Conservation (phyloP, 2,329 filamentous ascomycete genomes). For the Colletotrichum higginsianum region DNA sequence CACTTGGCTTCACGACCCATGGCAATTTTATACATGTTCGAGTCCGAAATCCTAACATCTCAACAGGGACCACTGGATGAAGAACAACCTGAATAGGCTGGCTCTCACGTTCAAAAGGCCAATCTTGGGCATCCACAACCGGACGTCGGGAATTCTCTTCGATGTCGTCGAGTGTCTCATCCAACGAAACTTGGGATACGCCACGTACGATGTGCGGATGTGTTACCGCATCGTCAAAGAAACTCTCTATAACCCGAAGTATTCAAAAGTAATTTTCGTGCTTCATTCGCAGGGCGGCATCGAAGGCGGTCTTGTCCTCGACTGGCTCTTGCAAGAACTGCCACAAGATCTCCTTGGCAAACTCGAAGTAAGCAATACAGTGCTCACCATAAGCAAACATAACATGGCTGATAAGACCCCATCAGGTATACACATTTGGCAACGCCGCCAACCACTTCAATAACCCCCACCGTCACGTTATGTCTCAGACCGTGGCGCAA, state of each 20-base stretch:
- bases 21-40: not conserved
- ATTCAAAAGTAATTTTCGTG: slow-evolving; percentile 80
- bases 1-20: not conserved
- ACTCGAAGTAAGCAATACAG: slow-evolving; percentile 64
- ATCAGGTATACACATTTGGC: slow-evolving; percentile 79
- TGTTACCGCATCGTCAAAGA: slow-evolving; percentile 76
- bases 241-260: slow-evolving; percentile 73
- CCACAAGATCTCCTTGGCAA: slow-evolving; percentile 76
- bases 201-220: slow-evolving; percentile 77
- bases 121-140: slow-evolving; percentile 82
- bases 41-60: slow-evolving; percentile 7
- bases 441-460: slow-evolving; percentile 88
- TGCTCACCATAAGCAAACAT: too few relatives aligned
- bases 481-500: slow-evolving; percentile 61
- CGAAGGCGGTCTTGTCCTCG: slow-evolving; percentile 79
- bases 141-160: slow-evolving; percentile 81
- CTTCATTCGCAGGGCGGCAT: slow-evolving; percentile 85
- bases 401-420: not conserved
- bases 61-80: slow-evolving; percentile 74
- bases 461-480: slow-evolving; percentile 66
- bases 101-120: slow-evolving; percentile 81
- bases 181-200: slow-evolving; percentile 81
- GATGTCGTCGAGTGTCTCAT: slow-evolving; percentile 84
- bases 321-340: slow-evolving; percentile 83
- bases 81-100: slow-evolving; percentile 79